Evolutionary conservation across 1,284 basidiomycete species (phyloP), one percentile per base, ranked within the genome.

Genomic region (Puccinia sorghi): DNA sequence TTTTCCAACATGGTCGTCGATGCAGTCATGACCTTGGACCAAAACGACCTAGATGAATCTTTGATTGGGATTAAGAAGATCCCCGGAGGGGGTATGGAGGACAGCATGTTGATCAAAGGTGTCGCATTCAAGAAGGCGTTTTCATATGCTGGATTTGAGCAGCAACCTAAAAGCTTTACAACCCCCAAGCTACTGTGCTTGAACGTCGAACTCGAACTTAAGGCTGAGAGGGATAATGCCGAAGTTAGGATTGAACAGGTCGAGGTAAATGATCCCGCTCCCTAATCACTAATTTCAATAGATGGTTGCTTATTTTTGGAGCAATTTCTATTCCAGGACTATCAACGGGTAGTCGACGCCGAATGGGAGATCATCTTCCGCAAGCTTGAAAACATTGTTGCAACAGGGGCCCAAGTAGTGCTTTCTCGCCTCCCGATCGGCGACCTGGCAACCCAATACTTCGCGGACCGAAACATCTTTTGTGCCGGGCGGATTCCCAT

Each of bases 51-150:
- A 67, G 94, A 99, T 85, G 94, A 98, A 85, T 93, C 91, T 27
- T 88, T 99, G 82, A 99, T 99, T 82, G 97, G 97, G 39, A 92
- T 98, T 82, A 99, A 99, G 87, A 98, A 98, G 87, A 92, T 99
- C 67, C 90, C 97, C n/a, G 97, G 97, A 77, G 97, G 97, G 73
- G 97, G 93, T 80, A 93, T 98, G 91, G 81, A 86, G 86, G 97
- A 99, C 85, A 97, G 94, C 2, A 87, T 92, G 73, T 89, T 95
- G 76, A 88, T 95, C 83, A 87, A 87, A 79, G 97, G 97, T 73
- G 97, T 99, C 59, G 91, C 97, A 0, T 99, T 99, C 90, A 98
- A 98, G 86, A 99, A 99, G 88, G 99, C 97, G 0, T 99, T 99
- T 86, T 95, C 94, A 3, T 99, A 99, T 83, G 97, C 97, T 61